Evolutionary conservation across 495 filamentous ascomycete genomes (phyloP).

Genomic region (Xylaria venustula): DNA sequence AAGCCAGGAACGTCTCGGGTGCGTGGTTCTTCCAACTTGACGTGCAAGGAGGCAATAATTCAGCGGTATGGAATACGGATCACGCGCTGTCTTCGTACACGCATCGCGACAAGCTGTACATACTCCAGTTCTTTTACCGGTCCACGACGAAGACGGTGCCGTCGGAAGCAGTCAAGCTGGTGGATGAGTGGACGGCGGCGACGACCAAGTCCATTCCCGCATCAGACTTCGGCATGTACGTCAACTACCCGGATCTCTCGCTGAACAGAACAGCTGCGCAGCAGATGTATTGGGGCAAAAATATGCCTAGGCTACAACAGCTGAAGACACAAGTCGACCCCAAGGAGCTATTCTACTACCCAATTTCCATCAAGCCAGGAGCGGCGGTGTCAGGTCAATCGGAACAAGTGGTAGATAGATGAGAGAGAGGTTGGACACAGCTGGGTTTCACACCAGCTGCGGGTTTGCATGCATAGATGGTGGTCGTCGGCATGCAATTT

Average conservation of each 20-base stretch:
- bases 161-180: constrained; percentile 34
- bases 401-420: background rate
- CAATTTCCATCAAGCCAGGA: constrained; percentile 52
- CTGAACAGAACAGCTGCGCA: constrained; percentile 37
- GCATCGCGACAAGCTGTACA: constrained; percentile 43
- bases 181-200: constrained; percentile 39
- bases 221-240: constrained; percentile 45
- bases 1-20: constrained; percentile 33
- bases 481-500: too few relatives aligned
- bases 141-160: constrained; percentile 25
- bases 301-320: constrained; percentile 47
- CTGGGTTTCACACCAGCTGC: too few relatives aligned
- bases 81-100: constrained; percentile 33
- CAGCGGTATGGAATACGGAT: constrained; percentile 36
- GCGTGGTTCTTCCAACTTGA: constrained; percentile 47
- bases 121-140: constrained; percentile 42
- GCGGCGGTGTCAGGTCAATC: background rate
- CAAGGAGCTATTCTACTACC: constrained; percentile 60
- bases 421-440: too few relatives aligned
- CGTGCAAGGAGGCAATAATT: constrained; percentile 43
- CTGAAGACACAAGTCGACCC: constrained; percentile 59
- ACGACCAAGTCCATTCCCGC: constrained; percentile 28
- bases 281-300: constrained; percentile 52
- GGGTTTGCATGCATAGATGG: too few relatives aligned
- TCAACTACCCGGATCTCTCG: constrained; percentile 45